A percentile compares a stretch with the other conserved stretches of the same genome.
phyloP scores from a whole-genome alignment of 768 basidiomycete genomes.

The Leccinum imitatum region DNA sequence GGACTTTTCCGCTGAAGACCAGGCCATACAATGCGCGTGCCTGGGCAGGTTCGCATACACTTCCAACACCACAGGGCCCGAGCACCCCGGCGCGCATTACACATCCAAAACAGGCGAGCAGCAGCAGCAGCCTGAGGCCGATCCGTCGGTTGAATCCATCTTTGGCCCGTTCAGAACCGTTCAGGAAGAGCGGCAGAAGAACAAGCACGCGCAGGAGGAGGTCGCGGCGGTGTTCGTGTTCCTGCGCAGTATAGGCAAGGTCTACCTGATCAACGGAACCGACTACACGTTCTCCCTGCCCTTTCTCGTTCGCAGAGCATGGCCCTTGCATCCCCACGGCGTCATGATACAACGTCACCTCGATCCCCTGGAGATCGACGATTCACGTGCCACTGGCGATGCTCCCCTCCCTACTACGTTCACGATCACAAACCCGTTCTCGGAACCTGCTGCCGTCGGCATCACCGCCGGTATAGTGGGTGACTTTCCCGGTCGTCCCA shows the following conservation, averaged over 20 bases:
- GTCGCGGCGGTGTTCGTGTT: conserved; percentile 74
- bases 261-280: conserved; percentile 67
- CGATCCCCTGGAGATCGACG: conserved; percentile 63
- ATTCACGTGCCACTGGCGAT: conserved; percentile 65
- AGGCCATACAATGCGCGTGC: conserved; percentile 78
- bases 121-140: conserved; percentile 1
- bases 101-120: conserved; percentile 20
- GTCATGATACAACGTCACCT: conserved; percentile 76
- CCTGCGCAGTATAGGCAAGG: conserved; percentile 68
- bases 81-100: conserved; percentile 31
- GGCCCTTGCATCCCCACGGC: conserved; percentile 77
- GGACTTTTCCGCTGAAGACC: conserved; percentile 69
- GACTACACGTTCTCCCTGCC: conserved; percentile 80
- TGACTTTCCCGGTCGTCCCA: conserved; percentile 33
- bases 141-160: conserved; percentile 23
- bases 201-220: conserved; percentile 36
- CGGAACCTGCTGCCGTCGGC: conserved; percentile 72
- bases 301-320: conserved; percentile 75
- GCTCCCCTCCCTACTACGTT: conserved; percentile 77
- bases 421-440: conserved; percentile 71
- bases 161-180: conserved; percentile 46
- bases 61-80: conserved; percentile 26
- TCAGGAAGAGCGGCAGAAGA: conserved; percentile 39
- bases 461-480: conserved; percentile 61
- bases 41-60: conserved; percentile 67